Evolutionary conservation across 305 asterid genomes (phyloP).

Genomic region (Coffea humblotiana): DNA sequence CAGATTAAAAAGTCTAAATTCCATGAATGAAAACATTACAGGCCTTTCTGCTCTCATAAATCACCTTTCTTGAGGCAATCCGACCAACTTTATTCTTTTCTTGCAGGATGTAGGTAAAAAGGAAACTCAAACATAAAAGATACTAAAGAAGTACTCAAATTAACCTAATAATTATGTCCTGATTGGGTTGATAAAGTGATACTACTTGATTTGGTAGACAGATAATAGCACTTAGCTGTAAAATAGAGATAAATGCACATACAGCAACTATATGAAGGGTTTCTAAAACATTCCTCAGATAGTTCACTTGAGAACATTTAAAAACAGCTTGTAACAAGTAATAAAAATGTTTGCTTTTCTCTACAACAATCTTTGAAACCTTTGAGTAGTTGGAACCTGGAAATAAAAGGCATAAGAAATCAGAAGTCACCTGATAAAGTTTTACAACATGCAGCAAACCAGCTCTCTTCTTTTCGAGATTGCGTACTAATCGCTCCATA

Average conservation of each 20-base stretch:
- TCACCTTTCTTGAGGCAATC: background rate
- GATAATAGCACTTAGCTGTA: background rate
- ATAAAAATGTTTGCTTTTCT: background rate
- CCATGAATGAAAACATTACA: background rate
- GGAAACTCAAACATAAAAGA: background rate
- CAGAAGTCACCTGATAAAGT: conserved; percentile 81
- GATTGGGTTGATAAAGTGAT: background rate
- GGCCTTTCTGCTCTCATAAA: background rate
- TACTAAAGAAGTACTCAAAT: too few species aligned
- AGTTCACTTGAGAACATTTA: background rate
- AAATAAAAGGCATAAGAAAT: conserved; percentile 18
- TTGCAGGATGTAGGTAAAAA: background rate
- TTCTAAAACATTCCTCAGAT: background rate
- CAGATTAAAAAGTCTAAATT: too few species aligned
- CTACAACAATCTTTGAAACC: background rate
- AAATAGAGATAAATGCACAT: background rate
- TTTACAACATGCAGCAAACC: conserved; percentile 80
- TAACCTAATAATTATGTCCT: background rate
- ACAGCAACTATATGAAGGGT: background rate
- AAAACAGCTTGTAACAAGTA: background rate
- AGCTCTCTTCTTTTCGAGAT: conserved; percentile 80
- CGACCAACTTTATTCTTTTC: background rate
- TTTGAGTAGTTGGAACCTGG: background rate
- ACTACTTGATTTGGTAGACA: background rate
- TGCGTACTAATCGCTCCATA: conserved; percentile 71